A percentile compares a stretch with the other conserved stretches of the same genome.
Evolutionary conservation across 2,329 filamentous ascomycete genomes (phyloP).

Genomic region (Epichloe bromicola): DNA sequence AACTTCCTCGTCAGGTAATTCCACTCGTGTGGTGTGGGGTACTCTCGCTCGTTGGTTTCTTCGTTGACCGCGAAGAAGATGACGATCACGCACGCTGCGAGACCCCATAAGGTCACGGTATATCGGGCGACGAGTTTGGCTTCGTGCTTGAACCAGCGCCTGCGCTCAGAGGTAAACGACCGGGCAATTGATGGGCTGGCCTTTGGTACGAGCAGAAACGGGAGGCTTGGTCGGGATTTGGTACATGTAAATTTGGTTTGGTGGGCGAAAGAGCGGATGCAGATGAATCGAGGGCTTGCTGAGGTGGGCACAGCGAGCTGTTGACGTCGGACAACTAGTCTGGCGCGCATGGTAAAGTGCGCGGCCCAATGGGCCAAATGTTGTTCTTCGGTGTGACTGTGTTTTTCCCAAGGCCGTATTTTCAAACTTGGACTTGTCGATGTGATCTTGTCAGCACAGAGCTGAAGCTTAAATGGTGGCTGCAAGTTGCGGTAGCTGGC

Average conservation of each 20-base stretch:
- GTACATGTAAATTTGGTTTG: conserved; percentile 17
- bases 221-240: conserved; percentile 23
- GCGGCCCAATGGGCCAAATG: conserved; percentile 3
- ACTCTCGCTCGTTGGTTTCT: conserved; percentile 60
- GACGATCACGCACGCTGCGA: conserved; percentile 44
- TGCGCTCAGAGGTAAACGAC: conserved; percentile 67
- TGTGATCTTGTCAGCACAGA: neutral
- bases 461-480: neutral
- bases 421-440: neutral
- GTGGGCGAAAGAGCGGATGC: conserved; percentile 15
- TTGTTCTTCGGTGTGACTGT: neutral
- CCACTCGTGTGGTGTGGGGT: conserved; percentile 79
- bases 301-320: conserved; percentile 7
- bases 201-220: conserved; percentile 35
- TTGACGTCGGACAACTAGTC: conserved; percentile 21
- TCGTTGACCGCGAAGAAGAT: conserved; percentile 56
- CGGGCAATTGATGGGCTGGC: conserved; percentile 47
- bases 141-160: conserved; percentile 56
- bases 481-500: neutral
- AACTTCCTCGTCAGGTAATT: conserved; percentile 53
- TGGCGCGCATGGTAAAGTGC: conserved; percentile 24
- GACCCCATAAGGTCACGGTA: conserved; percentile 51
- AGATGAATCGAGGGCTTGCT: conserved; percentile 9
- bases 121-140: conserved; percentile 57
- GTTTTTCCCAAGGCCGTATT: neutral